Evolutionary conservation across 2,329 filamentous ascomycete genomes (phyloP), one percentile per base, ranked within the genome.

Genomic region (Neodidymelliopsis sp.): DNA sequence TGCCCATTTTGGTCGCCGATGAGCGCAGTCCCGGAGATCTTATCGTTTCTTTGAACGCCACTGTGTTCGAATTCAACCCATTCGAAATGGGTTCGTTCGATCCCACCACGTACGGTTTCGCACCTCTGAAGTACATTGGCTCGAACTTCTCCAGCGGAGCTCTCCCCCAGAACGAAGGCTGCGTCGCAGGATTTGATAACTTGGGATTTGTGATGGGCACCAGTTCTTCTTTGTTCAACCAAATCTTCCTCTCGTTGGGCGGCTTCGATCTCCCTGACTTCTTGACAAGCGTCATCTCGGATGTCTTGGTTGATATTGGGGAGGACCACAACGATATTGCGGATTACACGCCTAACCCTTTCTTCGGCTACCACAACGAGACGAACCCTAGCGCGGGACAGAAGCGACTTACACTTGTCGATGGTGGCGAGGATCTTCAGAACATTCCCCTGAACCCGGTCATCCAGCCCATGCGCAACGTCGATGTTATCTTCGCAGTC

Each of bases 131-230:
- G 53, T 92, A 87, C 56, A 71, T 92, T 2, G 90, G 90, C 2
- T 89, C 89, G 2, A 85, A 85, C 57, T 91, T 93, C 69, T 81
- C 78, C 28, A 78, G 75, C 5, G 90, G 90, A 15, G 65, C 69
- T 6, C 71, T 94, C 15, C 74, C 81, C 0, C 67, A 76, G 9
- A 70, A 79, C 45, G 80, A 82, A 31, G 69, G 74, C 20, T 96
- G 92, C 65, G 81, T 95, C 12, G 78, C 81, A 6, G 92, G 92
- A 1, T 91, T 91, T 56, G 92, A 96, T 73, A 91, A 91, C 61
- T 82, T 83, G 18, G 90, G 90, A 6, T 96, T 84, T 66, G 78
- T 96, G 19, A 91, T 96, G 84, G 91, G 91, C 39, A 96, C 91
- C 0, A 91, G 87, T 16, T 90, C 87, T 1, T 88, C 89, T 0